Conservation (phyloP, 208 protist genomes). For the Polymyxa betae region DNA sequence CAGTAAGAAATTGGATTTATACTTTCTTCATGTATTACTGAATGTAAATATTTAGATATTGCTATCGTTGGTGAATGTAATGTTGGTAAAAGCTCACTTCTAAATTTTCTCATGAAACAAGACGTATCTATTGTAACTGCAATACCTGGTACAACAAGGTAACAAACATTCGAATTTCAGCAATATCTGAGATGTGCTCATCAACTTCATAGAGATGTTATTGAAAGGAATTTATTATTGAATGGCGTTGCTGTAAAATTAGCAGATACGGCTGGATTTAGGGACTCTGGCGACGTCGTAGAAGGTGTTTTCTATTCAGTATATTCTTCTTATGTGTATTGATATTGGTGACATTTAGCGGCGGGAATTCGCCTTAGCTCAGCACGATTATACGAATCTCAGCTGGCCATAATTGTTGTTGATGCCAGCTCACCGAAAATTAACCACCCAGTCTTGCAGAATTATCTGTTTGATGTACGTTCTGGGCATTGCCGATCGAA, state of each 20-base stretch:
- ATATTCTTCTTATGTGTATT: not conserved
- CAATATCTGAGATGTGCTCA: not conserved
- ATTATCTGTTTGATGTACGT: not conserved
- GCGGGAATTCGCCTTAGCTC: constrained; percentile 16
- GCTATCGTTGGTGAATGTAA: constrained; percentile 48
- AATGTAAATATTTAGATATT: not conserved
- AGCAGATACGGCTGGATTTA: constrained; percentile 33
- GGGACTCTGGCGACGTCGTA: not conserved
- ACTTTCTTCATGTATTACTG: not conserved
- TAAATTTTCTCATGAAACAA: not conserved
- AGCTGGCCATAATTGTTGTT: not conserved
- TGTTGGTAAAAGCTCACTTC: constrained; percentile 28
- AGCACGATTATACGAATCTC: not conserved
- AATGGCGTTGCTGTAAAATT: constrained; percentile 2
- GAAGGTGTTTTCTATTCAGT: constrained; percentile 11
- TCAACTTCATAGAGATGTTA: constrained; percentile 6
- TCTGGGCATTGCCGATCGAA: not conserved
- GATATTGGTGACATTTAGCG: not conserved
- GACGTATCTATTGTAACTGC: constrained; percentile 37
- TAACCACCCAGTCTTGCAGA: not conserved
- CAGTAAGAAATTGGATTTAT: not conserved
- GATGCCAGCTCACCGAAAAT: not conserved
- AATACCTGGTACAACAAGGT: constrained; percentile 35
- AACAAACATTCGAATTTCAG: not conserved
- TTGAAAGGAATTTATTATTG: not conserved